These are phyloP conservation scores for Aristolochia fimbriata DNA, from an alignment of 164 flowering plant genomes.

Conservation along the genomic window DNA sequence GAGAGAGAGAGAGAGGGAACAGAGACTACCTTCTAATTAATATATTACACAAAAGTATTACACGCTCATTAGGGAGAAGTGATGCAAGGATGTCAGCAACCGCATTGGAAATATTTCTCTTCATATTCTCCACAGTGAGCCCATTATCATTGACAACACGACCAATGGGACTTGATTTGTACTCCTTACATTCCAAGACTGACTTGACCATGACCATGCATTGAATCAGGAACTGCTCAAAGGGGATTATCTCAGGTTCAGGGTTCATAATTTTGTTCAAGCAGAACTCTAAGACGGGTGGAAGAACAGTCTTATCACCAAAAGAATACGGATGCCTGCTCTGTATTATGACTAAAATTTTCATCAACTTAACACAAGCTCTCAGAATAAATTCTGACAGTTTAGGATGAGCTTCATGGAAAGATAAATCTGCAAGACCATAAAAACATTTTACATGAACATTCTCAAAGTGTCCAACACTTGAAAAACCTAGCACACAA, in stretches of 20 bases:
- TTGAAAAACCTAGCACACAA: background rate
- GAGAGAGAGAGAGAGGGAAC: background rate
- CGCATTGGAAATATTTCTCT: constrained; percentile 49
- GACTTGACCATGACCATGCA: constrained; percentile 87
- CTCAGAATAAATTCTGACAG: constrained; percentile 57
- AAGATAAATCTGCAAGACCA: constrained; percentile 57
- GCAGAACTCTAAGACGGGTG: constrained; percentile 68
- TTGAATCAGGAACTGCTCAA: constrained; percentile 74
- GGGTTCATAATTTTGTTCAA: constrained; percentile 63
- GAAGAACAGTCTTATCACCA: constrained; percentile 74
- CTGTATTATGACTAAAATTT: constrained; percentile 66
- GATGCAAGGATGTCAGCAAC: constrained; percentile 59
- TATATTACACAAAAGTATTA: constrained; percentile 65
- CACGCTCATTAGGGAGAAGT: constrained; percentile 69
- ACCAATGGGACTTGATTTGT: constrained; percentile 69
- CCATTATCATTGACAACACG: constrained; percentile 73
- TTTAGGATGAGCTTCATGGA: constrained; percentile 44
- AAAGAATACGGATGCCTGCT: constrained; percentile 87
- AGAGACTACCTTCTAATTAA: constrained; percentile 66
- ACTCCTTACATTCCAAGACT: constrained; percentile 83
- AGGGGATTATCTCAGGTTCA: constrained; percentile 45
- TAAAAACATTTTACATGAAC: background rate
- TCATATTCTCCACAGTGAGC: constrained; percentile 56
- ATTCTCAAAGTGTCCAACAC: background rate
- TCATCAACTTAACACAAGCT: constrained; percentile 77